These are phyloP conservation scores for Thuidium tamariscinum DNA, from an alignment of 225 moss, liverwort and hornwort genomes.

Conservation along the genomic window DNA sequence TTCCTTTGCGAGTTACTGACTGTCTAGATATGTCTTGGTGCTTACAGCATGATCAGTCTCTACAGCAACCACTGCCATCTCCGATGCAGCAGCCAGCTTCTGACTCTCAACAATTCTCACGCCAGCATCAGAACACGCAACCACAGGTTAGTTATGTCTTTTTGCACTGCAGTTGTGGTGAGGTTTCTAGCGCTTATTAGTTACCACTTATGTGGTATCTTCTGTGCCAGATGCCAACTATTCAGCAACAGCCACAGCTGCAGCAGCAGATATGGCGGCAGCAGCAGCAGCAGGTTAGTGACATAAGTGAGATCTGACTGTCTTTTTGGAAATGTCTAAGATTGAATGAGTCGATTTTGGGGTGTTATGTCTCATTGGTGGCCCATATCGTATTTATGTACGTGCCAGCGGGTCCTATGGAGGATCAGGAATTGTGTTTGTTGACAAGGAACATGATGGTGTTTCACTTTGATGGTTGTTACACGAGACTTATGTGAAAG, in stretches of 20 bases:
- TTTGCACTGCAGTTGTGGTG: not conserved
- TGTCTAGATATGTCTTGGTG: not conserved
- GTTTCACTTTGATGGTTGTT: not conserved
- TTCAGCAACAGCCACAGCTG: constrained; percentile 39
- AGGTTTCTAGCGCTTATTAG: not conserved
- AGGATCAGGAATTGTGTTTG: not conserved
- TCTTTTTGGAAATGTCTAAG: not conserved
- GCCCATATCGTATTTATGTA: not conserved
- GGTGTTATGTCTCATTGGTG: not conserved
- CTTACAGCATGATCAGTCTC: constrained; percentile 47
- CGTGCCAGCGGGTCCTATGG: not conserved
- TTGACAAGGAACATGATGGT: not conserved
- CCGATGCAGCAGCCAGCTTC: constrained; percentile 53
- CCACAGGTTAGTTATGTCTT: constrained; percentile 22
- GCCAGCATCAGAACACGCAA: constrained; percentile 28
- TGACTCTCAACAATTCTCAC: constrained; percentile 43
- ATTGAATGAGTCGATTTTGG: not conserved
- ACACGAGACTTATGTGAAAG: not conserved
- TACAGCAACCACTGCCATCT: constrained; percentile 35
- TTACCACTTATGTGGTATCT: not conserved
- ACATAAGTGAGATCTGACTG: not conserved
- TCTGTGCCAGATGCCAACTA: constrained; percentile 17
- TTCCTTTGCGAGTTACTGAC: not conserved
- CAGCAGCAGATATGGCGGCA: constrained; percentile 6
- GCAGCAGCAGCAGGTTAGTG: constrained; percentile 35